Base-by-base conservation (phyloP, 768 basidiomycete species). In the Clathrus columnatus region DNA sequence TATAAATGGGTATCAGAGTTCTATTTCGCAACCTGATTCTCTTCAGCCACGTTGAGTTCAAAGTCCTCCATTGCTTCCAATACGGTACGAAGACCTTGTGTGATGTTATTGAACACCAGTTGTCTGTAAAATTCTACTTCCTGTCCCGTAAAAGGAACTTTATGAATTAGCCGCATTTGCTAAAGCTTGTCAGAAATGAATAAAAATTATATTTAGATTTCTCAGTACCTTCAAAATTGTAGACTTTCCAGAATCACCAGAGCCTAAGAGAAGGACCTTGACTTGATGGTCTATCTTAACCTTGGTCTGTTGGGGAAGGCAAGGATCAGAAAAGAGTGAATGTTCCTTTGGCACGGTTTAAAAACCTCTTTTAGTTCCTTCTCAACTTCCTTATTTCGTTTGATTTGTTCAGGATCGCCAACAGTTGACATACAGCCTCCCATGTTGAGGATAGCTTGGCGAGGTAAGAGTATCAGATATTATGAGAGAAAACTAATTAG, bases 131-230 rank as follows among this genome's bases (percentile, higher is more conserved):
- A 81, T 69, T 98, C 94, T 36, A 88, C 78, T 68, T 98, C 96
- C 62, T 82, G 78, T 0, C 79, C 50, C 0, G 84, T 80, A 71
- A 96, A 99, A 0, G 89, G 85, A 1, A 91, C 74, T 57, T 82
- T 80, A 70, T 98, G 94, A 49, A 99, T 96, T 36, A 96, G 75
- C 36, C 93, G 84, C 94, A 97, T 98, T 85, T 98, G 93, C 87
- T 93, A 61, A n/a, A 21, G 2, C 32, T 4, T 18, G 21, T 46
- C 28, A 20, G 54, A 1, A 51, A 29, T 26, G 4, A 17, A 21
- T 16, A 18, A 27, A n/a, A 32, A 55, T 18, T 10, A 29, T 41
- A 17, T 16, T 3, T 10, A 18, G n/a, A 14, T n/a, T 43, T n/a
- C 21, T 18, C 57, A 48, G 29, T 58, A 85, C 86, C 76, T 92